These are phyloP conservation scores for Ustilaginoidea virens DNA, from an alignment of 2,329 filamentous ascomycete genomes.

Conservation along the genomic window DNA sequence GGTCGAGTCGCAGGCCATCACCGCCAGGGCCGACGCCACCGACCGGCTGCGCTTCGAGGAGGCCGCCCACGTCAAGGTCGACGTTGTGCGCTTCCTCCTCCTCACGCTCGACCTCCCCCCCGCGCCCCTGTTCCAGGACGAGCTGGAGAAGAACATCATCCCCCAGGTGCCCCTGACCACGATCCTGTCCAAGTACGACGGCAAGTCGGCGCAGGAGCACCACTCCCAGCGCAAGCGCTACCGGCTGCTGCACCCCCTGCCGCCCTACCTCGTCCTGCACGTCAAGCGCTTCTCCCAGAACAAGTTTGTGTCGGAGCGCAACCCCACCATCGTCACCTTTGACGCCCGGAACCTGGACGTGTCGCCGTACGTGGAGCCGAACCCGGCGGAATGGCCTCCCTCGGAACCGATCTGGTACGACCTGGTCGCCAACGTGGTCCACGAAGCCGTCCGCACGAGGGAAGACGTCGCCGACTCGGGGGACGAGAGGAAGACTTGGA, in stretches of 20 bases:
- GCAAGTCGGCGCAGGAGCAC: conserved; percentile 72
- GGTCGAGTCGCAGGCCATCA: conserved; percentile 87
- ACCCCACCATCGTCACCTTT: conserved; percentile 96
- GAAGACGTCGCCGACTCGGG: conserved; percentile 82
- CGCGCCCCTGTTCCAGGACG: conserved; percentile 89
- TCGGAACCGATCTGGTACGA: conserved; percentile 89
- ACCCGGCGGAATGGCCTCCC: conserved; percentile 51
- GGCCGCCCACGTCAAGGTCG: conserved; percentile 62
- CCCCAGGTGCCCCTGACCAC: conserved; percentile 73
- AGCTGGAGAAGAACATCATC: conserved; percentile 89
- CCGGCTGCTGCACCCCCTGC: conserved; percentile 75
- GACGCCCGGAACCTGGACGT: conserved; percentile 72
- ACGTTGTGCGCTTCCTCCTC: conserved; percentile 71
- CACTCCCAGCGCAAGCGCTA: conserved; percentile 80
- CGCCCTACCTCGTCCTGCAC: conserved; percentile 83
- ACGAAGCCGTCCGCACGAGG: conserved; percentile 61
- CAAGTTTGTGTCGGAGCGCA: conserved; percentile 91
- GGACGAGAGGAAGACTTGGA: conserved; percentile 82
- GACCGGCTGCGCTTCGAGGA: conserved; percentile 90
- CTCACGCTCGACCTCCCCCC: conserved; percentile 86
- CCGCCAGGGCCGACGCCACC: conserved; percentile 71
- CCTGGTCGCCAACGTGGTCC: conserved; percentile 86
- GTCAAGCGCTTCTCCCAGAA: conserved; percentile 95
- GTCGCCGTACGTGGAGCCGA: conserved; percentile 80
- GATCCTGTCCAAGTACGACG: conserved; percentile 87